Percentiles rank a stretch among this genome's conserved stretches.
Conservation (phyloP, 441 rosid species). For the Erodium trifolium region DNA sequence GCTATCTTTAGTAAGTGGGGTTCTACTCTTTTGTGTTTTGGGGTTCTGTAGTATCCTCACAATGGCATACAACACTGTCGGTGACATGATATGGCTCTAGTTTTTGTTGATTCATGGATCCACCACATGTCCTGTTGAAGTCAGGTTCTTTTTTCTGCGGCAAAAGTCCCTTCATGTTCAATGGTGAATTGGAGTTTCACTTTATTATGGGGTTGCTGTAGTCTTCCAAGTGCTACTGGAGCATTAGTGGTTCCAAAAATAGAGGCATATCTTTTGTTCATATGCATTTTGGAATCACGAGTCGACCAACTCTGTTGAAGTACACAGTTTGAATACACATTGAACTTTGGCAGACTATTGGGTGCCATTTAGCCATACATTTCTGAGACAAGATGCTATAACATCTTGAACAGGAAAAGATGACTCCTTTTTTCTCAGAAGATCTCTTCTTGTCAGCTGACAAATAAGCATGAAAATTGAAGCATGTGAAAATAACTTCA, state of each 20-base stretch:
- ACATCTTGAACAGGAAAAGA: constrained; percentile 14
- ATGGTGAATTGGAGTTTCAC: constrained; percentile 7
- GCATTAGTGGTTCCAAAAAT: constrained; percentile 21
- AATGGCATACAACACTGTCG: not conserved
- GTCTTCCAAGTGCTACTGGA: constrained; percentile 12
- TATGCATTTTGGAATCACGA: constrained; percentile 15
- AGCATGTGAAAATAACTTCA: constrained; percentile 1
- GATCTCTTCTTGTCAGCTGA: constrained; percentile 19
- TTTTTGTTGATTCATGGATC: not conserved
- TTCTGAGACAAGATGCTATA: constrained; percentile 20
- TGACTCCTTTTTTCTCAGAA: not conserved
- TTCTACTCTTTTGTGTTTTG: too few relatives aligned
- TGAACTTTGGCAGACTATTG: constrained; percentile 8
- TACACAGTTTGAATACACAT: constrained; percentile 16
- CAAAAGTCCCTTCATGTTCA: constrained; percentile 19
- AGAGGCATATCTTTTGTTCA: constrained; percentile 17
- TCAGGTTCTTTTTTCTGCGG: constrained; percentile 15
- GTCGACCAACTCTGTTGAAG: constrained; percentile 10
- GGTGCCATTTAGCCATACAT: constrained; percentile 15
- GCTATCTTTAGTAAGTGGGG: too few relatives aligned
- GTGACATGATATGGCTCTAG: constrained; percentile 6
- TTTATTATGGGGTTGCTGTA: constrained; percentile 12
- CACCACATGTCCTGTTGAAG: constrained; percentile 13
- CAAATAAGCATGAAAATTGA: constrained; percentile 14
- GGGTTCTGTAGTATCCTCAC: too few relatives aligned